These are phyloP conservation scores for Rhodotorula sphaerocarpa DNA, from an alignment of 768 basidiomycete genomes.

Conservation along the genomic window DNA sequence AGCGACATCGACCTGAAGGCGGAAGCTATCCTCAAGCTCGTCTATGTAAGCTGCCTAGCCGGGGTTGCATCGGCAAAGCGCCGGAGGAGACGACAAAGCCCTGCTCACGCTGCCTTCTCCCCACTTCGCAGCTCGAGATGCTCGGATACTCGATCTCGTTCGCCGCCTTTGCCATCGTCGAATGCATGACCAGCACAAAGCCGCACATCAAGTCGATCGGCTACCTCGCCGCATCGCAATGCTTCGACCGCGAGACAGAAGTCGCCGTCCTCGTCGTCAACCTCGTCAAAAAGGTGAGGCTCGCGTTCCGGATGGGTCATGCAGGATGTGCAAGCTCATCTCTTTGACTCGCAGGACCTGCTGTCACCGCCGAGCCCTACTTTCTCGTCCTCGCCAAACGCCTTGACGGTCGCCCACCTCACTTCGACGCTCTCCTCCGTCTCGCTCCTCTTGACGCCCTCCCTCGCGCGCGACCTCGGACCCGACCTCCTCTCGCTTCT, in stretches of 20 bases:
- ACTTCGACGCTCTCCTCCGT: slow-evolving; percentile 42
- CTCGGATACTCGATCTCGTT: slow-evolving; percentile 79
- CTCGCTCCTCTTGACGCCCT: slow-evolving; percentile 58
- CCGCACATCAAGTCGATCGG: slow-evolving; percentile 90
- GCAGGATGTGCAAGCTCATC: neutral
- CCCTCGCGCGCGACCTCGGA: slow-evolving; percentile 82
- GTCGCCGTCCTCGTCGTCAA: slow-evolving; percentile 97
- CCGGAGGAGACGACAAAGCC: too few species aligned
- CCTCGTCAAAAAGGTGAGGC: slow-evolving; percentile 75
- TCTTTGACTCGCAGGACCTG: slow-evolving; percentile 53
- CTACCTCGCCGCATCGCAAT: slow-evolving; percentile 84
- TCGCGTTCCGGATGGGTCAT: too few species aligned
- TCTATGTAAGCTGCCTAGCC: slow-evolving; percentile 61
- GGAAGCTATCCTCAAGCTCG: slow-evolving; percentile 86
- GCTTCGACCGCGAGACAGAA: slow-evolving; percentile 88
- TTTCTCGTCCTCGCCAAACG: slow-evolving; percentile 23
- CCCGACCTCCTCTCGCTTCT: slow-evolving; percentile 77
- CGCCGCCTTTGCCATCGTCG: slow-evolving; percentile 93
- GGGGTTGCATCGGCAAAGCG: too few species aligned
- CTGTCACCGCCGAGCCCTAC: slow-evolving; percentile 36
- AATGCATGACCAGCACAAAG: slow-evolving; percentile 91
- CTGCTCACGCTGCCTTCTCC: slow-evolving; percentile 1
- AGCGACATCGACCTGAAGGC: slow-evolving; percentile 98
- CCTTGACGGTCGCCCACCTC: slow-evolving; percentile 35
- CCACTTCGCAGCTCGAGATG: slow-evolving; percentile 77